Evolutionary conservation across 768 basidiomycete genomes (phyloP), one percentile per base, ranked within the genome.

Genomic region (Suillus paluster): DNA sequence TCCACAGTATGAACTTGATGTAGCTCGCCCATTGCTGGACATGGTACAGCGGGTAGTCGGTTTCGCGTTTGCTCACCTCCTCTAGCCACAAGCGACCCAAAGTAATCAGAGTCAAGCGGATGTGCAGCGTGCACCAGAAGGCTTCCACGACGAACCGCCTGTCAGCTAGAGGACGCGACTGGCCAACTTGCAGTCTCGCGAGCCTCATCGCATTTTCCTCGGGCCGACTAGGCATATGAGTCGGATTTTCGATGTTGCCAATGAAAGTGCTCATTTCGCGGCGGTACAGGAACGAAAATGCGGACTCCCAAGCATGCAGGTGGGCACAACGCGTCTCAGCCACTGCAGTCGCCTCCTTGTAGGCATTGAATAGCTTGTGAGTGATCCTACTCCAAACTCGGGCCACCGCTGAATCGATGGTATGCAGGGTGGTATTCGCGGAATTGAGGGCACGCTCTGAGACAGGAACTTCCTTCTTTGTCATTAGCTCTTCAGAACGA

Each of bases 111-210:
- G 74, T 67, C 61, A 87, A 78, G 4, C 88, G 83, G 30, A 88
- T 74, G 30, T 84, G 73, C 42, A 91, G 69, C 7, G 83, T 82
- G 12, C 73, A 65, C 81, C 83, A 85, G 57, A 87, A 78, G 0
- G 86, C 87, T 68, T 90, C 88, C 9, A 89, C 84, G 14, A 81
- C 65, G 73, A 85, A 87, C 41, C 86, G 79, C 46, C 78, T 78
- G 70, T 89, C 87, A 0, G 86, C 86, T 8, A 79, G 80, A 8
- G 86, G 89, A 48, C 79, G 81, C 0, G 83, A 79, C 65, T 84
- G 84, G 0, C 88, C 89, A 21, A 90, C 79, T 52, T 82, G 75
- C 48, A 79, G 71, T 63, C 72, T 80, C 0, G 87, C 85, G 45
- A 81, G 71, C 23, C 79, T 77, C 78, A 88, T 79, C 2, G 86